A percentile compares a stretch with the other conserved stretches of the same genome.
Evolutionary conservation across 257 asterid species (phyloP).

Genomic region (Solanum pennellii): DNA sequence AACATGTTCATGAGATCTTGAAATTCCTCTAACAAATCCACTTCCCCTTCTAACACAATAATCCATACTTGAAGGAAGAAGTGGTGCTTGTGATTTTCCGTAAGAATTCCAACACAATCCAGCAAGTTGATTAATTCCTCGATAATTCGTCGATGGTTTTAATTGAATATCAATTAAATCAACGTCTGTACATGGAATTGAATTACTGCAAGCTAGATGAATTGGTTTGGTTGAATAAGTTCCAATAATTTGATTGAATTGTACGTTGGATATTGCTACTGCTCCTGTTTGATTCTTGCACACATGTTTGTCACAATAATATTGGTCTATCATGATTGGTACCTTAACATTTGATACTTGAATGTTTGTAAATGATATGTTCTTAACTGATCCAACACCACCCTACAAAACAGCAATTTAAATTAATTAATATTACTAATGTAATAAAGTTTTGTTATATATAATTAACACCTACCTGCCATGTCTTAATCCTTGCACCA

Average conservation of each 20-base stretch:
- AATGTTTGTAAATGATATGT: constrained; percentile 52
- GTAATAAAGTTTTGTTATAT: no score
- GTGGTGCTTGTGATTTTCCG: constrained; percentile 49
- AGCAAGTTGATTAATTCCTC: constrained; percentile 9
- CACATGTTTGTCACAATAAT: constrained; percentile 48
- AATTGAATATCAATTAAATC: constrained; percentile 33
- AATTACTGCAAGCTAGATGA: constrained; percentile 64
- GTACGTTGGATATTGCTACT: constrained; percentile 53
- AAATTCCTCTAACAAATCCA: constrained; percentile 33
- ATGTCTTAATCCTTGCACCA: constrained; percentile 84
- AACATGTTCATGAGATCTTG: constrained; percentile 42
- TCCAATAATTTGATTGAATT: constrained; percentile 44
- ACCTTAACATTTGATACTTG: constrained; percentile 44
- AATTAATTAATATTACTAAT: no score
- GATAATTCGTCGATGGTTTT: constrained; percentile 13
- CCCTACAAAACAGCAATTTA: constrained; percentile 17
- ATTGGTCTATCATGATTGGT: constrained; percentile 72
- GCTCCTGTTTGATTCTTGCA: constrained; percentile 73
- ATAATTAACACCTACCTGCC: constrained; percentile 44
- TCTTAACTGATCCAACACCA: constrained; percentile 56
- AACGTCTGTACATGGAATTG: constrained; percentile 54
- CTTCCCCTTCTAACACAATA: constrained; percentile 53
- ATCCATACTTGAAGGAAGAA: constrained; percentile 51
- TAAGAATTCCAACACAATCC: constrained; percentile 57
- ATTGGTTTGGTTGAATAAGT: constrained; percentile 54